These are phyloP conservation scores for Pythium rhizo-oryzae DNA, from an alignment of 352 stramenopile genomes.

Conservation along the genomic window DNA sequence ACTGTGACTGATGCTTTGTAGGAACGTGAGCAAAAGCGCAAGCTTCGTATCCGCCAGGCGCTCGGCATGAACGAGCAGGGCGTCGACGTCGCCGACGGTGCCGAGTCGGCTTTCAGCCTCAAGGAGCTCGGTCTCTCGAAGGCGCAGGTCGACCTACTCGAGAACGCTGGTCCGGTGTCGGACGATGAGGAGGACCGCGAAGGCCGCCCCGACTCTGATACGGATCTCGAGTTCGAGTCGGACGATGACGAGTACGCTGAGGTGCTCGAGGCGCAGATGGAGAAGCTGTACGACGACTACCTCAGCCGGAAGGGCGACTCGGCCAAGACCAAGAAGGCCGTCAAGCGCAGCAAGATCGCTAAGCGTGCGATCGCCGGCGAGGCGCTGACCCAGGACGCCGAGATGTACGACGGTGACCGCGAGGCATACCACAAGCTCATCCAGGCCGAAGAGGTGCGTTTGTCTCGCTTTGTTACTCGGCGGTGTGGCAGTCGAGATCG, in stretches of 20 bases:
- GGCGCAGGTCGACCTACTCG: conserved; percentile 73
- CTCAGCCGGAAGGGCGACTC: conserved; percentile 74
- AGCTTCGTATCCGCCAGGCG: conserved; percentile 77
- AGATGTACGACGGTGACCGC: conserved; percentile 84
- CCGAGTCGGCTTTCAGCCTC: conserved; percentile 80
- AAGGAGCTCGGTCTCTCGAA: conserved; percentile 79
- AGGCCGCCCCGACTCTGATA: conserved; percentile 27
- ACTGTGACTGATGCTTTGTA: conserved; percentile 22
- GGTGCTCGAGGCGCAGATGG: conserved; percentile 81
- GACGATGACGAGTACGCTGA: conserved; percentile 80
- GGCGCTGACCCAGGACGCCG: conserved; percentile 72
- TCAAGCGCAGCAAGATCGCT: conserved; percentile 85
- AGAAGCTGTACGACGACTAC: conserved; percentile 86
- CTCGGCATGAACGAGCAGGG: conserved; percentile 85
- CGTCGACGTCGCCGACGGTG: conserved; percentile 76
- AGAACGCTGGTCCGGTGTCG: conserved; percentile 65
- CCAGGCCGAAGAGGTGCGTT: conserved; percentile 84
- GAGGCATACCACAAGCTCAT: conserved; percentile 88
- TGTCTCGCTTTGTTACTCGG: conserved; percentile 40
- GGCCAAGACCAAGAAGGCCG: conserved; percentile 82
- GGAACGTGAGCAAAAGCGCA: conserved; percentile 87
- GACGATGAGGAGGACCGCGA: conserved; percentile 37
- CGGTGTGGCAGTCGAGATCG: not conserved
- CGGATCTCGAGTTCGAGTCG: conserved; percentile 32
- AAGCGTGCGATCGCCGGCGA: conserved; percentile 84